Evolutionary conservation across 1,284 basidiomycete genomes (phyloP).

Genomic region (Melampsora larici-populina): DNA sequence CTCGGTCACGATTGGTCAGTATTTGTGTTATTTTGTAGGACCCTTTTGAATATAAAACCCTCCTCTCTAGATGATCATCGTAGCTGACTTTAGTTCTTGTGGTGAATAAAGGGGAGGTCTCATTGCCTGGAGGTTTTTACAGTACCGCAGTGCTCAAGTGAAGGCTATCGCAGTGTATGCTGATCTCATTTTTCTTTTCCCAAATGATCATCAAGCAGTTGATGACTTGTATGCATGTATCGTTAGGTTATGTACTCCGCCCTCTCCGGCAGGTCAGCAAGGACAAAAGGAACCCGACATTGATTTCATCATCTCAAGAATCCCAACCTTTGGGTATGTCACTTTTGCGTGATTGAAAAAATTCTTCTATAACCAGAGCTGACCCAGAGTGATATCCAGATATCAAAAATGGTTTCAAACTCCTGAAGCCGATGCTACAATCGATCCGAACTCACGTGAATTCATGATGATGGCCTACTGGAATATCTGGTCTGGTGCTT

Average conservation of each 20-base stretch:
- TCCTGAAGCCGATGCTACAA: not conserved
- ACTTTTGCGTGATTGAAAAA: too few relatives aligned
- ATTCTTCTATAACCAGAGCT: too few relatives aligned
- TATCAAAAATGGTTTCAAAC: slow-evolving; percentile 4
- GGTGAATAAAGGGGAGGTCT: not conserved
- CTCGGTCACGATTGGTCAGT: slow-evolving; percentile 6
- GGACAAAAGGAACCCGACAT: not conserved
- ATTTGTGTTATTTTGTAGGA: not conserved
- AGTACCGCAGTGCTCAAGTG: not conserved
- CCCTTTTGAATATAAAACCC: not conserved
- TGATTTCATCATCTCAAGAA: not conserved
- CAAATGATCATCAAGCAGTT: too few relatives aligned
- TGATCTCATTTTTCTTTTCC: not conserved
- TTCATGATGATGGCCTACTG: not conserved
- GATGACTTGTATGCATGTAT: not conserved
- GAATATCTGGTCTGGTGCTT: not conserved
- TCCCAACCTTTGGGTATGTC: not conserved
- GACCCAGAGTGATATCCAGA: not conserved
- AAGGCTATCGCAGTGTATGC: not conserved
- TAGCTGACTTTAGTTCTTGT: too few relatives aligned
- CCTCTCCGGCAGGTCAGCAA: not conserved
- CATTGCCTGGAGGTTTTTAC: not conserved
- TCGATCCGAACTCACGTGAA: not conserved
- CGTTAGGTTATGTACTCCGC: not conserved
- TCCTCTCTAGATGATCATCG: not conserved